phyloP scores from a whole-genome alignment of 441 rosid genomes.

The Adansonia grandidieri region DNA sequence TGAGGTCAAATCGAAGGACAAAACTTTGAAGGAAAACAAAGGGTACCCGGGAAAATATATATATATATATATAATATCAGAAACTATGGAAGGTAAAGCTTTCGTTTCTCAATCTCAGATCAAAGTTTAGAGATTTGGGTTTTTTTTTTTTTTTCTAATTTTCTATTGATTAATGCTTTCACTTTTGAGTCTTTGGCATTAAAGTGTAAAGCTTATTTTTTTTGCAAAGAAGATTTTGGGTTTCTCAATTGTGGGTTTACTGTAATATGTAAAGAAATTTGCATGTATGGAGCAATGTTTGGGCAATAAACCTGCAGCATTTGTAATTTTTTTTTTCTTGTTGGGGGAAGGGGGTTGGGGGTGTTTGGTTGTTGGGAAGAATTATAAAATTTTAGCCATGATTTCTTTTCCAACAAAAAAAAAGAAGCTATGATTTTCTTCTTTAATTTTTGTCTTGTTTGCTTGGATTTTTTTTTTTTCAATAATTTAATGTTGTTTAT shows the following conservation, averaged over 20 bases:
- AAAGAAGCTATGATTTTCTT: neutral
- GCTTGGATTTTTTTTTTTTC: neutral
- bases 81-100: conserved; percentile 47
- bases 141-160: neutral
- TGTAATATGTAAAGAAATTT: neutral
- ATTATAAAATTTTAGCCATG: neutral
- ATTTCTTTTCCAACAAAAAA: neutral
- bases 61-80: neutral
- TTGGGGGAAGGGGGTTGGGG: neutral
- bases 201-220: neutral
- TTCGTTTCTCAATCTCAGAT: conserved; percentile 25
- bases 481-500: conserved; percentile 7
- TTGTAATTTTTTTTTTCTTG: neutral
- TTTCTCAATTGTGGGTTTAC: conserved; percentile 18
- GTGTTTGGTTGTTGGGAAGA: conserved; percentile 27
- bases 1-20: conserved; percentile 30
- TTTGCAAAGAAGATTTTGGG: neutral
- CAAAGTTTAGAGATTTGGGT: conserved; percentile 26
- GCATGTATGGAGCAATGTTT: conserved; percentile 15
- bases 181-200: neutral
- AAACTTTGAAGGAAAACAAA: conserved; percentile 12
- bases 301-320: neutral
- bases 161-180: neutral
- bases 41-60: neutral
- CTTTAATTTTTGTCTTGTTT: neutral